A percentile compares a stretch with the other conserved stretches of the same genome.
Conservation (phyloP, 2,329 filamentous ascomycete species). For the Diatrype stigma region DNA sequence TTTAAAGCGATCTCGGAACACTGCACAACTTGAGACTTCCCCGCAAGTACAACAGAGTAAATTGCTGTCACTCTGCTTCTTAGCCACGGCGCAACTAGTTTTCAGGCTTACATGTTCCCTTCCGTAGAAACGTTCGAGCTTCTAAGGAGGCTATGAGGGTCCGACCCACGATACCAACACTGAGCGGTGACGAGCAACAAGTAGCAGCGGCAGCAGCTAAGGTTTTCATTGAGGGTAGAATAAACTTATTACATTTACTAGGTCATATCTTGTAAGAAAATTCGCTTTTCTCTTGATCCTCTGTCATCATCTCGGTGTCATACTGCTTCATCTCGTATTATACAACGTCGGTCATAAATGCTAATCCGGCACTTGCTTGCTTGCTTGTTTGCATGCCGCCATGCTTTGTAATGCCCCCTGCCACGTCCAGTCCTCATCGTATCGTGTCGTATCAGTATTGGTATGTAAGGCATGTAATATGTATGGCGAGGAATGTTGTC, state of each 20-base stretch:
- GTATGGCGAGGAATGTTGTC: background rate
- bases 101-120: no score
- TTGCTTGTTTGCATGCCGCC: constrained; percentile 16
- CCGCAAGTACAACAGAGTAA: no score
- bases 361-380: background rate
- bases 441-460: constrained; percentile 1
- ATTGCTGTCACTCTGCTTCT: no score
- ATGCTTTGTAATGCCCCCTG: constrained; percentile 27
- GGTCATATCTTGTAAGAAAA: constrained; percentile 18
- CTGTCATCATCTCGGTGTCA: background rate
- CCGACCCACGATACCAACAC: no score
- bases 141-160: no score
- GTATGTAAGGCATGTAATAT: background rate
- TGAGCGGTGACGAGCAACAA: no score
- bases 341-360: constrained; percentile 19
- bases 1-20: no score
- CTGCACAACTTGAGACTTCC: no score
- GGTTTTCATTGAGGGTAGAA: constrained; percentile 11
- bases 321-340: constrained; percentile 13
- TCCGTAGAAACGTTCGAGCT: no score
- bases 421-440: constrained; percentile 5
- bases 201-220: no score
- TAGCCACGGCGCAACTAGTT: no score
- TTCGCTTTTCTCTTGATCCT: background rate
- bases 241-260: constrained; percentile 29